A percentile compares a stretch with the other conserved stretches of the same genome.
These are phyloP conservation scores for Hypoxylon subgilvum DNA, from an alignment of 495 filamentous ascomycete genomes.

Conservation along the genomic window DNA sequence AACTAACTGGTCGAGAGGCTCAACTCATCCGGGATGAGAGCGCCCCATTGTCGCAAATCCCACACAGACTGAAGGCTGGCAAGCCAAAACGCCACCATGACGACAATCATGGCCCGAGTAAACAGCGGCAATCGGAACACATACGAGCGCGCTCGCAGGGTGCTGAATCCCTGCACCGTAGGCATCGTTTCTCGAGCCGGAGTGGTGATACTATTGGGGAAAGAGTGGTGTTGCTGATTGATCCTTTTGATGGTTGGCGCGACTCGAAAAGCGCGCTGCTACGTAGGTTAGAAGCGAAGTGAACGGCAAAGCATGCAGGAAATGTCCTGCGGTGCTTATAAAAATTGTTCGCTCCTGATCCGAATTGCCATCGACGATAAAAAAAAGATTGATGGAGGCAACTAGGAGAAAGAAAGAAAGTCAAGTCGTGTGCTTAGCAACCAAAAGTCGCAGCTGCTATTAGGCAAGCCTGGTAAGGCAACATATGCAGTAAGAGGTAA, in stretches of 20 bases:
- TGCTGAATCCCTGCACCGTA: constrained; percentile 50
- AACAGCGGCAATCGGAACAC: constrained; percentile 84
- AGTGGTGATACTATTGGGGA: neutral
- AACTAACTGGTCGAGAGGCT: constrained; percentile 74
- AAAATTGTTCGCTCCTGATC: constrained; percentile 1
- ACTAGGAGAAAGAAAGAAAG: constrained; percentile 1
- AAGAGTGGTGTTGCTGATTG: neutral
- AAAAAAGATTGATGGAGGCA: constrained; percentile 6
- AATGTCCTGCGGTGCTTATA: constrained; percentile 25
- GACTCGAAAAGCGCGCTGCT: too few species aligned
- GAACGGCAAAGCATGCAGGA: constrained; percentile 8
- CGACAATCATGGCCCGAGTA: constrained; percentile 74
- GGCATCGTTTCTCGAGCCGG: constrained; percentile 43
- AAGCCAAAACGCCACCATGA: constrained; percentile 72
- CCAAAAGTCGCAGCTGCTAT: constrained; percentile 15
- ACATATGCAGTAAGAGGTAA: neutral
- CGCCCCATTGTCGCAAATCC: constrained; percentile 74
- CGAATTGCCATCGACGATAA: constrained; percentile 30
- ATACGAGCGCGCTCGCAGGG: constrained; percentile 63
- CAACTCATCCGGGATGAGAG: constrained; percentile 77
- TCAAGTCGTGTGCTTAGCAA: constrained; percentile 33
- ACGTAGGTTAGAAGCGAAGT: too few species aligned
- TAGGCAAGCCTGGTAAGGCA: too few species aligned
- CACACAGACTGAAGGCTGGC: constrained; percentile 68
- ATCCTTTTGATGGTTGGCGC: neutral